phyloP scores from a whole-genome alignment of 2,329 filamentous ascomycete species.

The Ophiobolus disseminans region DNA sequence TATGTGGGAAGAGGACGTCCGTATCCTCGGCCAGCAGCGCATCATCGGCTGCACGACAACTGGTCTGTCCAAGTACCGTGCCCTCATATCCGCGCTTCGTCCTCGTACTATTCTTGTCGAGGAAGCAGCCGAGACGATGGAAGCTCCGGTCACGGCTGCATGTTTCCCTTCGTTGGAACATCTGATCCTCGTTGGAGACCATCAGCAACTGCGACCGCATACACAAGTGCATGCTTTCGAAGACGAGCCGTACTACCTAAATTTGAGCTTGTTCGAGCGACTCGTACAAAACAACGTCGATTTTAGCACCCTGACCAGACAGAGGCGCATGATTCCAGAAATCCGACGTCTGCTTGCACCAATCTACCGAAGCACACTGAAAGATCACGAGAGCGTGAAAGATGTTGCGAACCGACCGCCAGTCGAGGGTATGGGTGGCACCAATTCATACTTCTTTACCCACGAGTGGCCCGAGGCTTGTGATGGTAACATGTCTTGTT shows the following conservation, averaged over 20 bases:
- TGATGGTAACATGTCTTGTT: conserved; percentile 69
- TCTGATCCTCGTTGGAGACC: conserved; percentile 76
- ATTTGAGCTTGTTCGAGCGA: conserved; percentile 81
- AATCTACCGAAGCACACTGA: conserved; percentile 64
- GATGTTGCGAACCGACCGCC: conserved; percentile 54
- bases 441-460: conserved; percentile 67
- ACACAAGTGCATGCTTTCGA: conserved; percentile 69
- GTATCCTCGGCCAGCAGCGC: conserved; percentile 52
- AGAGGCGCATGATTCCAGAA: conserved; percentile 76
- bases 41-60: conserved; percentile 78
- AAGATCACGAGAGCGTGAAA: conserved; percentile 65
- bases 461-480: conserved; percentile 70
- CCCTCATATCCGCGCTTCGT: conserved; percentile 68
- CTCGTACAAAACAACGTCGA: conserved; percentile 71
- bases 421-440: conserved; percentile 68
- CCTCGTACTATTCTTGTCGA: conserved; percentile 77
- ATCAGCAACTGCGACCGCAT: conserved; percentile 77
- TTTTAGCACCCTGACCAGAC: conserved; percentile 69
- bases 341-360: conserved; percentile 66
- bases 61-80: conserved; percentile 80
- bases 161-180: conserved; percentile 70
- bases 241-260: conserved; percentile 68
- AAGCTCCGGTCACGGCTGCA: conserved; percentile 66
- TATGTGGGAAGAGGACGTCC: conserved; percentile 65
- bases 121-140: conserved; percentile 79